phyloP scores from a whole-genome alignment of 1,284 basidiomycete genomes.

The Tilletia caries region DNA sequence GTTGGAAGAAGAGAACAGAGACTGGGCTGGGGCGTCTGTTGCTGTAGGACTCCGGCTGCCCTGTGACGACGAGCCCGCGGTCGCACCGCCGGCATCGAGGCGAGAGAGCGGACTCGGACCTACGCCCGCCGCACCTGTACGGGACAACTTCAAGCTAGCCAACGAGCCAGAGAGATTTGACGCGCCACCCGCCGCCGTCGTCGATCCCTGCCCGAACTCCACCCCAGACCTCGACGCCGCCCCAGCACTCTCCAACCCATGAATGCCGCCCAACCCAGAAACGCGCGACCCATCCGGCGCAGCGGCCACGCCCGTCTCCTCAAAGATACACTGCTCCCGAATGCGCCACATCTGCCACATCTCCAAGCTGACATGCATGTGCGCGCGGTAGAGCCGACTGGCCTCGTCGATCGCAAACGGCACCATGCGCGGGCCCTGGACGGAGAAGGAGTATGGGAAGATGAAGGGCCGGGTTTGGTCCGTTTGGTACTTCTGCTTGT shows the following conservation, averaged over 20 bases:
- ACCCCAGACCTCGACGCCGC: no score
- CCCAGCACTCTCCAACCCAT: background rate
- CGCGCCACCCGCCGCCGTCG: constrained; percentile 27
- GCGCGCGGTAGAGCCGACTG: constrained; percentile 79
- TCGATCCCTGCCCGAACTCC: background rate
- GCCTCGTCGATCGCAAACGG: constrained; percentile 96
- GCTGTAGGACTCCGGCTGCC: constrained; percentile 41
- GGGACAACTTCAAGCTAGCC: background rate
- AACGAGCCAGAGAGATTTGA: constrained; percentile 16
- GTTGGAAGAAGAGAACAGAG: background rate
- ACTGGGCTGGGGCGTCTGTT: constrained; percentile 26
- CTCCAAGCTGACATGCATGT: constrained; percentile 84
- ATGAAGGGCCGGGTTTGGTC: constrained; percentile 91
- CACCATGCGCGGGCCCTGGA: constrained; percentile 62
- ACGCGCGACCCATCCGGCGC: constrained; percentile 44
- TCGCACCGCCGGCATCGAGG: constrained; percentile 18
- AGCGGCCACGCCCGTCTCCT: constrained; percentile 86
- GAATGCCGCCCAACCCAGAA: background rate
- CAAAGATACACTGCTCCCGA: constrained; percentile 87
- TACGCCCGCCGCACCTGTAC: background rate
- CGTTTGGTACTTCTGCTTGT: constrained; percentile 98
- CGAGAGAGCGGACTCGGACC: constrained; percentile 18
- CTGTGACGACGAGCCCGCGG: constrained; percentile 32
- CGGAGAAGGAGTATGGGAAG: constrained; percentile 75
- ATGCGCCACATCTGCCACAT: constrained; percentile 92